A percentile compares a stretch with the other conserved stretches of the same genome.
Conservation (phyloP, 2,329 filamentous ascomycete species). For the Talaromyces piceae region DNA sequence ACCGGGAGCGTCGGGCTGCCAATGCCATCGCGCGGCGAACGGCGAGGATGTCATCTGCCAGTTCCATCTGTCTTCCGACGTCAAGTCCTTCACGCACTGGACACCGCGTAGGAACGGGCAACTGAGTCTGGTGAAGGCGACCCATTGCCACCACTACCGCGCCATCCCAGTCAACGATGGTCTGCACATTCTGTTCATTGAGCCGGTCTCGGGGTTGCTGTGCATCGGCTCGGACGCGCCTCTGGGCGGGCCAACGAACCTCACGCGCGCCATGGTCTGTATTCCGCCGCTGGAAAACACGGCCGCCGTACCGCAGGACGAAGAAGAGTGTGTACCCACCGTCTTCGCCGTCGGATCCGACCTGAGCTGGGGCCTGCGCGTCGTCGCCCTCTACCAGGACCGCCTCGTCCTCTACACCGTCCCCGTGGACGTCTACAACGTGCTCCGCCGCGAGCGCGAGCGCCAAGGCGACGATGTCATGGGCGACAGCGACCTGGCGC, state of each 20-base stretch:
- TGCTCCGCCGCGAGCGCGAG: conserved; percentile 28
- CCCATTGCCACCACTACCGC: conserved; percentile 53
- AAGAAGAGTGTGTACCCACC: conserved; percentile 35
- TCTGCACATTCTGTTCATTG: conserved; percentile 57
- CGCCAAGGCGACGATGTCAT: conserved; percentile 25
- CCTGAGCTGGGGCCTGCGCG: conserved; percentile 49
- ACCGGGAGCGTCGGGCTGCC: conserved; percentile 23
- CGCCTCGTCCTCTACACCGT: conserved; percentile 54
- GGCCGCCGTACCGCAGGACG: conserved; percentile 13
- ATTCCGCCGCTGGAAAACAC: conserved; percentile 30
- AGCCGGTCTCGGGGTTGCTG: conserved; percentile 49
- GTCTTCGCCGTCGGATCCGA: conserved; percentile 53
- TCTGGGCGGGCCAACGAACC: conserved; percentile 48
- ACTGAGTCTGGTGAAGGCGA: conserved; percentile 33
- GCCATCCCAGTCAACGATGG: conserved; percentile 60
- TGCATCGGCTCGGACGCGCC: conserved; percentile 57
- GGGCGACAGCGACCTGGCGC: conserved; percentile 26
- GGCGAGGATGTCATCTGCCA: conserved; percentile 19
- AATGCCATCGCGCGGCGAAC: conserved; percentile 19
- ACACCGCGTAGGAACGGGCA: conserved; percentile 15
- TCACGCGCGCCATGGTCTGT: conserved; percentile 54
- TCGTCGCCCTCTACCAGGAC: conserved; percentile 50
- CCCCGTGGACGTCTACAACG: conserved; percentile 49
- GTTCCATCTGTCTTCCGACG: conserved; percentile 22
- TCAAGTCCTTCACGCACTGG: conserved; percentile 22